Percentiles rank a stretch among this genome's conserved stretches.
Evolutionary conservation across 2,329 filamentous ascomycete genomes (phyloP).

Genomic region (Hypoxylon sp.): DNA sequence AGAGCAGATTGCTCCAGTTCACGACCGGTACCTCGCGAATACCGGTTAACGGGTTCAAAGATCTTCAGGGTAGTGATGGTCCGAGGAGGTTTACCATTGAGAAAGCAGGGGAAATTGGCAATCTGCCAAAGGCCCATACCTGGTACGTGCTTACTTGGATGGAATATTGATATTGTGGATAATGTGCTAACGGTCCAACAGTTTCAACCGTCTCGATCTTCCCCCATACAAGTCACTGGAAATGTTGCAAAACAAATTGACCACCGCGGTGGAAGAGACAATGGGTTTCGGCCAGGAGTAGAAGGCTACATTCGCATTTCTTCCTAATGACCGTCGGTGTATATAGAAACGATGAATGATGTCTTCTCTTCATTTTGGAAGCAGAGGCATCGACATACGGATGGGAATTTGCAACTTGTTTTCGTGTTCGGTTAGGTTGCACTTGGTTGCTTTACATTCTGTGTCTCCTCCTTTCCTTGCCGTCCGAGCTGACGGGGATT

Average conservation of each 20-base stretch:
- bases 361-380: conserved; percentile 22
- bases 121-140: conserved; percentile 95
- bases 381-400: conserved; percentile 21
- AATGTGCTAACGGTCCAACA: conserved; percentile 50
- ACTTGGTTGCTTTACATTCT: no score
- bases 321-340: conserved; percentile 24
- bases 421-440: conserved; percentile 18
- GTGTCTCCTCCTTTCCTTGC: conserved; percentile 2
- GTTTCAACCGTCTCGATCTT: conserved; percentile 96
- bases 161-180: background rate
- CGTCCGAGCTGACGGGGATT: background rate
- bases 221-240: conserved; percentile 93
- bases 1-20: conserved; percentile 94
- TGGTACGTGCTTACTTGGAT: conserved; percentile 70
- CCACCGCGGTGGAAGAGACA: conserved; percentile 97
- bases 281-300: conserved; percentile 99
- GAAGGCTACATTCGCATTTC: conserved; percentile 32
- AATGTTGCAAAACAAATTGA: conserved; percentile 85
- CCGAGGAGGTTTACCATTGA: conserved; percentile 97
- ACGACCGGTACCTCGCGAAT: conserved; percentile 97
- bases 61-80: conserved; percentile 95
- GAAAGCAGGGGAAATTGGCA: conserved; percentile 89
- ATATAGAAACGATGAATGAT: conserved; percentile 41
- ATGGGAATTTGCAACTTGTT: conserved; percentile 25
- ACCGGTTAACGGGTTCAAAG: conserved; percentile 99